These are phyloP conservation scores for Neurospora hispaniola DNA, from an alignment of 495 filamentous ascomycete species.

Conservation along the genomic window DNA sequence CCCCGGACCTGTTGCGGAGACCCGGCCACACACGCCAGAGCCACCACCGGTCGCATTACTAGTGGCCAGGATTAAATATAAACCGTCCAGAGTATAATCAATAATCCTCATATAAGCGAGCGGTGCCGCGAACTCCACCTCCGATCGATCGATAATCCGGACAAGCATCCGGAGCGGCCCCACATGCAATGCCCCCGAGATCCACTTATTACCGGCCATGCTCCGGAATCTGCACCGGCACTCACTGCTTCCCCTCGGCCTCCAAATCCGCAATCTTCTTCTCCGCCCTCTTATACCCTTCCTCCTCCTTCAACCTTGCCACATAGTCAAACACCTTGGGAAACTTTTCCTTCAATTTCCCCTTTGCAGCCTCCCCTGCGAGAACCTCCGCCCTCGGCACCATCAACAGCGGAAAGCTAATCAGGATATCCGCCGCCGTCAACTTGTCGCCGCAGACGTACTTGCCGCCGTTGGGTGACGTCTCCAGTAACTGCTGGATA, in stretches of 20 bases:
- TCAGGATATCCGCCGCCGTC: slow-evolving; percentile 70
- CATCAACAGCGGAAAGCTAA: slow-evolving; percentile 58
- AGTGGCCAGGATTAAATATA: background rate
- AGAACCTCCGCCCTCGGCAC: slow-evolving; percentile 44
- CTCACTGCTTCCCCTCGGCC: background rate
- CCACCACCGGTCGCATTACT: background rate
- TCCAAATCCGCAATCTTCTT: slow-evolving; percentile 53
- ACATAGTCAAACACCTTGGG: slow-evolving; percentile 52
- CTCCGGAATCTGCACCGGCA: background rate
- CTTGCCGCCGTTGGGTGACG: slow-evolving; percentile 42
- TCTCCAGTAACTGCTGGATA: slow-evolving; percentile 58
- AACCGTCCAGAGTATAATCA: background rate
- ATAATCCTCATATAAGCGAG: background rate
- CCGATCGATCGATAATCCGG: background rate
- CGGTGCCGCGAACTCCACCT: background rate
- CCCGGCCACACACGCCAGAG: background rate
- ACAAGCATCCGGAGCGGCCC: background rate
- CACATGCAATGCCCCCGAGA: background rate
- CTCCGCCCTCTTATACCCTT: slow-evolving; percentile 46
- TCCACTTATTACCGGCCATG: background rate
- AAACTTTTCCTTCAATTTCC: slow-evolving; percentile 12
- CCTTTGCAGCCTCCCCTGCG: slow-evolving; percentile 24
- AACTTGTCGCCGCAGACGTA: slow-evolving; percentile 64
- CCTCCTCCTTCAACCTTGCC: slow-evolving; percentile 46
- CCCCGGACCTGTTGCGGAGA: background rate